These are phyloP conservation scores for Aspergillus costaricaensis DNA, from an alignment of 2,329 filamentous ascomycete genomes.

Conservation along the genomic window DNA sequence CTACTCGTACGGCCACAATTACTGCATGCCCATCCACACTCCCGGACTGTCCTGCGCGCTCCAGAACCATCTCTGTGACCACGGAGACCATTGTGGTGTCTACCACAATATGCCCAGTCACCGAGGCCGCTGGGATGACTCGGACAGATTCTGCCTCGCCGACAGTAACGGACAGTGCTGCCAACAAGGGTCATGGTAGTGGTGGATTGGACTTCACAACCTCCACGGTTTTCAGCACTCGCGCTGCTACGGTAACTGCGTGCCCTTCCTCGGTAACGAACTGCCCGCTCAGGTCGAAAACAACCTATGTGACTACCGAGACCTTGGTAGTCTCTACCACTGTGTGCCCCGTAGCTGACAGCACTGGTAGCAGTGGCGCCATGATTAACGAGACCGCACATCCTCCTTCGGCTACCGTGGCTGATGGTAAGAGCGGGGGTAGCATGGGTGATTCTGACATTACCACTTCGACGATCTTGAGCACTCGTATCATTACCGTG, in stretches of 20 bases:
- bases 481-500: conserved; percentile 26
- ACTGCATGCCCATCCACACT: background rate
- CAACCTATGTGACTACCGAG: conserved; percentile 25
- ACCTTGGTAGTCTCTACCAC: conserved; percentile 26
- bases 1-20: background rate
- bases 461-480: conserved; percentile 29
- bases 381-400: background rate
- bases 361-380: background rate
- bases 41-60: background rate
- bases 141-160: background rate
- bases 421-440: background rate
- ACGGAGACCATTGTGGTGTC: conserved; percentile 1
- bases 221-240: conserved; percentile 26
- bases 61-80: conserved; percentile 1
- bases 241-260: conserved; percentile 27
- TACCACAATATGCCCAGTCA: conserved; percentile 1
- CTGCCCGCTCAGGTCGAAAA: conserved; percentile 25
- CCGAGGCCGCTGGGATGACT: background rate
- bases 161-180: background rate
- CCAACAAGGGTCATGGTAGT: background rate
- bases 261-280: conserved; percentile 31
- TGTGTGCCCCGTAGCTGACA: conserved; percentile 21
- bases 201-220: conserved; percentile 15
- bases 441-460: background rate
- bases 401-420: background rate